Evolutionary conservation across 2,329 filamentous ascomycete genomes (phyloP).

Genomic region (Thelonectria rubi): DNA sequence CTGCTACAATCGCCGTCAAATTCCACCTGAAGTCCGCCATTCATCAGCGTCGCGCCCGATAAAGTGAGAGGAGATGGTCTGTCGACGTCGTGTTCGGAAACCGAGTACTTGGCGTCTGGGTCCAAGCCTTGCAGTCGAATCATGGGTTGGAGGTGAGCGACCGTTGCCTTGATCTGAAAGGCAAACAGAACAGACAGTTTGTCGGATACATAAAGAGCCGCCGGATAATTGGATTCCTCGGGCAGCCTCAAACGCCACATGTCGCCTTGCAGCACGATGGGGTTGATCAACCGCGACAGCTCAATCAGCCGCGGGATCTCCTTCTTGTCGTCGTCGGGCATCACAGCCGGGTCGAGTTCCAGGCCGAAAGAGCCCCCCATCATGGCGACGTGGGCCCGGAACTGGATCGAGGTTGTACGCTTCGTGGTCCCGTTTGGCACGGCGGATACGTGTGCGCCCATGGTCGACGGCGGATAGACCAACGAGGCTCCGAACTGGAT

Average conservation of each 20-base stretch:
- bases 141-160: constrained; percentile 62
- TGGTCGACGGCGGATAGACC: constrained; percentile 68
- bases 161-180: constrained; percentile 63
- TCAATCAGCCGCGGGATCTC: constrained; percentile 63
- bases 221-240: constrained; percentile 69
- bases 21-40: constrained; percentile 63
- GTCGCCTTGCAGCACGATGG: constrained; percentile 60
- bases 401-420: constrained; percentile 64
- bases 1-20: constrained; percentile 66
- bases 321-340: constrained; percentile 60
- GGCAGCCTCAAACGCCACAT: constrained; percentile 68
- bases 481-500: constrained; percentile 73
- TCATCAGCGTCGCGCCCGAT: constrained; percentile 70
- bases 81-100: constrained; percentile 58
- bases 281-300: constrained; percentile 23
- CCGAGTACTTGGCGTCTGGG: constrained; percentile 59
- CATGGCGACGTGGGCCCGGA: constrained; percentile 72
- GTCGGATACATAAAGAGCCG: constrained; percentile 65
- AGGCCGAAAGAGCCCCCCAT: constrained; percentile 75
- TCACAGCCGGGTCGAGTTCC: constrained; percentile 66
- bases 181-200: constrained; percentile 66
- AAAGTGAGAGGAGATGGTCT: too few relatives aligned
- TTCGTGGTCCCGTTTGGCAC: constrained; percentile 67
- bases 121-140: constrained; percentile 67
- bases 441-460: constrained; percentile 72